These are phyloP conservation scores for Spergularia bocconei DNA, from an alignment of 148 eudicot genomes.

Conservation along the genomic window DNA sequence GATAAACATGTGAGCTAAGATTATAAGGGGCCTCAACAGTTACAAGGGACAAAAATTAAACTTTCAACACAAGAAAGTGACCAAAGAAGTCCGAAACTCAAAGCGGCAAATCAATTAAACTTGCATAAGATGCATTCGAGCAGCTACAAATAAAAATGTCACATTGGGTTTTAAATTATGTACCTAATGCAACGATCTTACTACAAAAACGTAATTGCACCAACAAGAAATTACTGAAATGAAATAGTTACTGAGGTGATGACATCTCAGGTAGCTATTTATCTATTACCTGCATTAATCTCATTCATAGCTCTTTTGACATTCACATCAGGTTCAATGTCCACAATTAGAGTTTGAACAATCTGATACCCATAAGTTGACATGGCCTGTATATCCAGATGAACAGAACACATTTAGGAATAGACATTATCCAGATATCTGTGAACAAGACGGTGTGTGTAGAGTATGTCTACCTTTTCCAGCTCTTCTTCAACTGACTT, in stretches of 20 bases:
- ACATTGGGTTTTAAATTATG: not conserved
- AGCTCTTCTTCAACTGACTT: conserved; percentile 71
- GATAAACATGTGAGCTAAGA: too few species aligned
- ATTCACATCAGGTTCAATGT: conserved; percentile 71
- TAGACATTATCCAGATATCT: not conserved
- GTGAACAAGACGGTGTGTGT: not conserved
- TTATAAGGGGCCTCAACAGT: too few species aligned
- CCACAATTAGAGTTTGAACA: conserved; percentile 81
- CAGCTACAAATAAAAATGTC: too few species aligned
- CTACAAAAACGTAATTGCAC: not conserved
- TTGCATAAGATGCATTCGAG: too few species aligned
- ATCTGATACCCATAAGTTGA: conserved; percentile 72
- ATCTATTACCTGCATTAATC: conserved; percentile 68
- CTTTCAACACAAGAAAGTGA: too few species aligned
- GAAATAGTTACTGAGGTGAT: not conserved
- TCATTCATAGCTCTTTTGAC: conserved; percentile 84
- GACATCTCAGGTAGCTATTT: not conserved
- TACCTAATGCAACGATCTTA: not conserved
- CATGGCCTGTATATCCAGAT: conserved; percentile 54
- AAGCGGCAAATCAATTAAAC: too few species aligned
- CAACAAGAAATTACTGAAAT: not conserved
- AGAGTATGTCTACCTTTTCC: conserved; percentile 44
- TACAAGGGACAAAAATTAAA: too few species aligned
- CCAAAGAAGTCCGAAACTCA: too few species aligned
- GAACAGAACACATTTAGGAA: not conserved